Conservation (phyloP, 208 protist species). For the Tetramitus jugosus region DNA sequence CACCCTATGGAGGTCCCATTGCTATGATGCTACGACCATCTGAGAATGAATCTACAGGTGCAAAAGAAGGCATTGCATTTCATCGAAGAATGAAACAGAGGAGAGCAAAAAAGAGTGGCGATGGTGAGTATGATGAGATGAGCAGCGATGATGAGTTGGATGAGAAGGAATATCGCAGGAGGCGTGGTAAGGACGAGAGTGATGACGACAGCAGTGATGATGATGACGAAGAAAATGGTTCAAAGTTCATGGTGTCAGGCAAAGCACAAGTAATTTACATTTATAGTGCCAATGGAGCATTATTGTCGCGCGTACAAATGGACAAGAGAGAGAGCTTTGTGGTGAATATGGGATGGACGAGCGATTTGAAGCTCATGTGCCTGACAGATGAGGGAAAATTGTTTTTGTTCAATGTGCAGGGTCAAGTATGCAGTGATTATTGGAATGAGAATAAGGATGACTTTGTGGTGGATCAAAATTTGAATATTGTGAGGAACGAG, state of each 20-base stretch:
- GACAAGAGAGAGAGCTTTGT: background rate
- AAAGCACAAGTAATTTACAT: constrained; percentile 1
- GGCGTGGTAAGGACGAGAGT: too few species aligned
- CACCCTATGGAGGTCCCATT: constrained; percentile 9
- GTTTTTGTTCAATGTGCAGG: background rate
- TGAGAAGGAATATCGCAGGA: too few species aligned
- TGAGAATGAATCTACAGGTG: background rate
- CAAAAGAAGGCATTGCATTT: background rate
- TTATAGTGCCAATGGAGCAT: background rate
- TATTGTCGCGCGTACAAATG: background rate
- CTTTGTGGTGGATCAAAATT: too few species aligned
- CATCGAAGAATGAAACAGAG: background rate
- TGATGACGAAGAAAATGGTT: too few species aligned
- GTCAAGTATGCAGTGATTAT: background rate
- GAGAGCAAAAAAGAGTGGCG: too few species aligned
- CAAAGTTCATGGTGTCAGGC: too few species aligned
- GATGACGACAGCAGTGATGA: background rate
- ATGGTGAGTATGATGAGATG: too few species aligned
- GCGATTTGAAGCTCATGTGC: constrained; percentile 13
- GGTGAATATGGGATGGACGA: background rate
- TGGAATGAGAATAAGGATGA: constrained; percentile 6
- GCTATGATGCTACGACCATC: background rate
- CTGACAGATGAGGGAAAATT: background rate
- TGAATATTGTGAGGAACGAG: too few species aligned
- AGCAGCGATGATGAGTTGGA: too few species aligned